Evolutionary conservation across 2,329 filamentous ascomycete genomes (phyloP).

Genomic region (Leptographium radiaticola): DNA sequence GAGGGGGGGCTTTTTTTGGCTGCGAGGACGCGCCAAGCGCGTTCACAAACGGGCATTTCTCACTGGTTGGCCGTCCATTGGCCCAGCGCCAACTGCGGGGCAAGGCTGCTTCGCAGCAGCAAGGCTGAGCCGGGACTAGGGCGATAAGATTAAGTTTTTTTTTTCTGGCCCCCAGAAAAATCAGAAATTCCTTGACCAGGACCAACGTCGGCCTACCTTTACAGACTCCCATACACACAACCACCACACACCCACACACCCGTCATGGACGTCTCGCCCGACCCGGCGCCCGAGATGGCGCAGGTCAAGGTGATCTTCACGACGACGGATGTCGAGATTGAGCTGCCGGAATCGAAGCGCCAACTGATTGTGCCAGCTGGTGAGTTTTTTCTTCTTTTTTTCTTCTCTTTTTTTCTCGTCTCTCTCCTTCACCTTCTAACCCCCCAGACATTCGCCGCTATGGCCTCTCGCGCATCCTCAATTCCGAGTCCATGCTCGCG

Average conservation of each 20-base stretch:
- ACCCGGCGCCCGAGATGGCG: constrained; percentile 19
- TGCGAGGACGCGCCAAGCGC: background rate
- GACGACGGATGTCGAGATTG: constrained; percentile 47
- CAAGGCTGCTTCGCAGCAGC: background rate
- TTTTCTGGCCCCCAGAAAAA: background rate
- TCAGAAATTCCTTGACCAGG: background rate
- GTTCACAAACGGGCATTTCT: background rate
- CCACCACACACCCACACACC: background rate
- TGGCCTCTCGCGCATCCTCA: constrained; percentile 57
- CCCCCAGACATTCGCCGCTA: constrained; percentile 51
- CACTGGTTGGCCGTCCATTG: background rate
- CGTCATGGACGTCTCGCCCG: background rate
- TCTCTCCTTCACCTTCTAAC: background rate
- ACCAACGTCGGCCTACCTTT: no score
- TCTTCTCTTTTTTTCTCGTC: background rate
- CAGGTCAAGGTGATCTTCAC: constrained; percentile 58
- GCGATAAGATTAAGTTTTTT: constrained; percentile 1
- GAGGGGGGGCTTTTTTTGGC: background rate
- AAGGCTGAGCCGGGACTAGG: constrained; percentile 2
- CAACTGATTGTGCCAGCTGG: constrained; percentile 51
- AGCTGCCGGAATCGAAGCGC: constrained; percentile 48
- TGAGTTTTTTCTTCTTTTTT: constrained; percentile 16
- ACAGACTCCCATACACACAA: background rate
- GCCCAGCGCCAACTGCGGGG: background rate
- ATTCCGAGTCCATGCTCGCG: constrained; percentile 58